Evolutionary conservation across 1,284 basidiomycete species (phyloP).

Genomic region (Cryptococcus sp.): DNA sequence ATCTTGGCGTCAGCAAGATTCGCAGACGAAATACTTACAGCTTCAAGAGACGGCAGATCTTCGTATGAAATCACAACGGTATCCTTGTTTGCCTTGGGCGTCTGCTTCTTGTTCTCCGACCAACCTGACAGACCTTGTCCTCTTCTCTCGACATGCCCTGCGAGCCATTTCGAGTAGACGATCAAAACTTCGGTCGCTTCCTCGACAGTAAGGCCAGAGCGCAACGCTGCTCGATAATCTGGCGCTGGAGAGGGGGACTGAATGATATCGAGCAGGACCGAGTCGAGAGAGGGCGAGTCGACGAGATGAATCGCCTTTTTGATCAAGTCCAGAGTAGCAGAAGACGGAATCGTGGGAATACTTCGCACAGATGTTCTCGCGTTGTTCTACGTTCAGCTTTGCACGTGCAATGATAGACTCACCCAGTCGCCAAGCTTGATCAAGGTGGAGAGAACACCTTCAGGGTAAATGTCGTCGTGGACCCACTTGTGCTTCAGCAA

Average conservation of each 20-base stretch:
- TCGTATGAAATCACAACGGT: neutral
- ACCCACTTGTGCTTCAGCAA: conserved; percentile 28
- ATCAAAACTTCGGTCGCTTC: conserved; percentile 30
- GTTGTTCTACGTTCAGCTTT: conserved; percentile 15
- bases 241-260: conserved; percentile 32
- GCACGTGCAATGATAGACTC: conserved; percentile 8
- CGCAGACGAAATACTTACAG: conserved; percentile 3
- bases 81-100: neutral
- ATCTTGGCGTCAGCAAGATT: conserved; percentile 12
- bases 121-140: conserved; percentile 27
- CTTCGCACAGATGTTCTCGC: conserved; percentile 18
- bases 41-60: conserved; percentile 10
- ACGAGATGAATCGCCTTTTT: conserved; percentile 14
- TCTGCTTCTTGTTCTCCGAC: conserved; percentile 10
- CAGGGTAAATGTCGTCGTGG: conserved; percentile 34
- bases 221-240: conserved; percentile 35
- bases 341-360: conserved; percentile 29
- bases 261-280: conserved; percentile 25
- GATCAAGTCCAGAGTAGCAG: conserved; percentile 27
- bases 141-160: conserved; percentile 19
- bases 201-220: conserved; percentile 24
- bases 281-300: conserved; percentile 7
- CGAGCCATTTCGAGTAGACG: conserved; percentile 30
- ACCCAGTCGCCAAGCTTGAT: conserved; percentile 40
- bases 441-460: conserved; percentile 31